Percentiles rank a stretch among this genome's conserved stretches.
These are phyloP conservation scores for Kentomonas sorsogonicus DNA, from an alignment of 208 protist genomes.

Conservation along the genomic window DNA sequence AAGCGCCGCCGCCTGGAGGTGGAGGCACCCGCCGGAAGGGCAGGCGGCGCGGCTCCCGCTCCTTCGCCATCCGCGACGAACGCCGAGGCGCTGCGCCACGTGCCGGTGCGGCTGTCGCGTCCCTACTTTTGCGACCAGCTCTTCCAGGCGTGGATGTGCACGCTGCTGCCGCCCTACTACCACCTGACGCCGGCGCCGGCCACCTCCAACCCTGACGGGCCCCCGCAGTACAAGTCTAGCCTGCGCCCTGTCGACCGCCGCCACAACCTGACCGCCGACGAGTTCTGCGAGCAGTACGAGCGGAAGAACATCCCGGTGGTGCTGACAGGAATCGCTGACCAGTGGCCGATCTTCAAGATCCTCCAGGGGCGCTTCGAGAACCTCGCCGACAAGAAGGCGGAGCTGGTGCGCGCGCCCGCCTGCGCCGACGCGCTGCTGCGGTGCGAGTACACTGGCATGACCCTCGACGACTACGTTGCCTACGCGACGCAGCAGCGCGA, in stretches of 20 bases:
- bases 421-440: conserved; percentile 52
- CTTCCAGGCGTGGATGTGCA: conserved; percentile 89
- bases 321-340: conserved; percentile 67
- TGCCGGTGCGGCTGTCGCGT: conserved; percentile 48
- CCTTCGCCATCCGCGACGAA: too few relatives aligned
- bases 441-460: conserved; percentile 86
- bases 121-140: conserved; percentile 76
- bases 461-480: conserved; percentile 71
- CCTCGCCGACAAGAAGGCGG: conserved; percentile 39
- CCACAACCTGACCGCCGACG: conserved; percentile 40
- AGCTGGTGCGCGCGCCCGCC: conserved; percentile 33
- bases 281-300: conserved; percentile 73
- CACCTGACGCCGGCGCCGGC: conserved; percentile 31
- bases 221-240: conserved; percentile 39
- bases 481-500: conserved; percentile 75
- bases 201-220: too few relatives aligned
- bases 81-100: conserved; percentile 18
- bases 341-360: conserved; percentile 79
- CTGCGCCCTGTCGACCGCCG: conserved; percentile 60
- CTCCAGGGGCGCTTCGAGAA: conserved; percentile 61
- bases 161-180: conserved; percentile 71
- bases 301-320: conserved; percentile 63
- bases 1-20: conserved; percentile 19
- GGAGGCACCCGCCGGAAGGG: background rate
- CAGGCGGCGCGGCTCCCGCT: background rate